Evolutionary conservation across 441 rosid species (phyloP), one percentile per base, ranked within the genome.

Genomic region (Pelargonium cotyledonis): DNA sequence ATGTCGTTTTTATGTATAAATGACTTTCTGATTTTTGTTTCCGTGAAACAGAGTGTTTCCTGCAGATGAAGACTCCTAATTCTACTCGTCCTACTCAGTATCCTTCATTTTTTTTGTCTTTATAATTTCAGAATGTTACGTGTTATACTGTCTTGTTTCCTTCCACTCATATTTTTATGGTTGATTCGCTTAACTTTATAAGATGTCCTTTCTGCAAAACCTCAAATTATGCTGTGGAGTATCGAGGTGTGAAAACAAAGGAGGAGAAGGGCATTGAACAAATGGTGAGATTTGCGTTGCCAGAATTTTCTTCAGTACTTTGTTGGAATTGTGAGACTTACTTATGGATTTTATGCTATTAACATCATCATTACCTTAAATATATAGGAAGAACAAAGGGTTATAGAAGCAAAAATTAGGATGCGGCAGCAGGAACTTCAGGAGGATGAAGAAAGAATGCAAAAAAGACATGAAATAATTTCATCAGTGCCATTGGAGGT

Each of bases 121-220:
- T 6, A 53, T n/a, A 31, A 31, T 68, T 41, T 68, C 23, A 26
- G 1, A 29, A 38, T 6, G 23, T 11, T 19, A 40, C 35, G 26
- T 49, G 21, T 73, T 65, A 63, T 46, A 26, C 65, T 51, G 26
- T 72, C 49, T 23, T 70, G 35, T 35, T 51, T 47, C 46, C 40
- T 46, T 40, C 9, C 69, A 19, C 71, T 67, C 14, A 67, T 40
- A 8, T 66, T n/a, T 41, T 53, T 83, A 81, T 75, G 57, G 38
- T 43, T 71, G 38, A 31, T 31, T 31, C 38, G 62, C 95, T 89
- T 90, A 80, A 88, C 80, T 65, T 63, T 70, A 65, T 76, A 35
- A 92, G 98, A 60, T 95, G 99, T 70, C 99, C 99, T 8, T 95
- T 92, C 80, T 95, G 98, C 82, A 95, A 95, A 87, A 92, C 97